A percentile compares a stretch with the other conserved stretches of the same genome.
Evolutionary conservation across 148 eudicot species (phyloP).

Genomic region (Cornus kousa): DNA sequence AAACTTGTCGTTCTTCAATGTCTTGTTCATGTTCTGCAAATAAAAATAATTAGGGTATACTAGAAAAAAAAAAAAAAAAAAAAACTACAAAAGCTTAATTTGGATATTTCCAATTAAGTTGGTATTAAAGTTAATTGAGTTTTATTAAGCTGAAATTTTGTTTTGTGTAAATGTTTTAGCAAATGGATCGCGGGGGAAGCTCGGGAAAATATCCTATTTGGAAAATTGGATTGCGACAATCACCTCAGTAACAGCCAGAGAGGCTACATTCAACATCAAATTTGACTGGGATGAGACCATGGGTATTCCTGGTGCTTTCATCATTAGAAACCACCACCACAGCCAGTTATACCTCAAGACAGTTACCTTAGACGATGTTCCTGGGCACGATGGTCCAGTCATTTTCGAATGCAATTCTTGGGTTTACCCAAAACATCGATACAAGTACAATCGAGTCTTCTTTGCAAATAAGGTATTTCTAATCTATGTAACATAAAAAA

Average conservation of each 20-base stretch:
- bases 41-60: no score
- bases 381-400: slow-evolving; percentile 46
- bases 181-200: slow-evolving; percentile 42
- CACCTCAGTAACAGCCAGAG: slow-evolving; percentile 44
- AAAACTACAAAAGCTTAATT: no score
- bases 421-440: slow-evolving; percentile 76
- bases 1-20: no score
- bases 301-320: slow-evolving; percentile 73
- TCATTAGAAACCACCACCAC: slow-evolving; percentile 58
- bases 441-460: slow-evolving; percentile 71
- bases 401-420: slow-evolving; percentile 84
- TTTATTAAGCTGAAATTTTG: neutral
- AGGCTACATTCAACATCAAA: slow-evolving; percentile 44
- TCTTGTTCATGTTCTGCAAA: no score
- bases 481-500: neutral
- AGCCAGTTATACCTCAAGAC: slow-evolving; percentile 75
- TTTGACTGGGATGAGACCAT: slow-evolving; percentile 77
- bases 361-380: slow-evolving; percentile 54
- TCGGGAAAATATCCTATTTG: slow-evolving; percentile 55
- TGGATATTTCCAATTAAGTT: no score
- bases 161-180: slow-evolving; percentile 24
- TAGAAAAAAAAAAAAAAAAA: no score
- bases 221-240: slow-evolving; percentile 57
- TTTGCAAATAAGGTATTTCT: slow-evolving; percentile 73
- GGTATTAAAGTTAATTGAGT: no score